These are phyloP conservation scores for Ascoidea rubescens DNA, from an alignment of 805 yeast species.

Conservation along the genomic window DNA sequence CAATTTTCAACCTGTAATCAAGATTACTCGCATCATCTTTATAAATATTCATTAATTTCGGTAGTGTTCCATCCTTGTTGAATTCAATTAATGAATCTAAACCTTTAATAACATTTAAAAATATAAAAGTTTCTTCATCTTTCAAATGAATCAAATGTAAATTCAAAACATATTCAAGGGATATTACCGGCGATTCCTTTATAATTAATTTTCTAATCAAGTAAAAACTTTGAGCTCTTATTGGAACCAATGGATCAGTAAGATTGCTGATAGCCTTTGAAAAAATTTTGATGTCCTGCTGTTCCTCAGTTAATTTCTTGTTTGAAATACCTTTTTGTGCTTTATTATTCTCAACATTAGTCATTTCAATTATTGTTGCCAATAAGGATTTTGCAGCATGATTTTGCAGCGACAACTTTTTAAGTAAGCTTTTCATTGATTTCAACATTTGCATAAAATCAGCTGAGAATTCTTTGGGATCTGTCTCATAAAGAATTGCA, in stretches of 20 bases:
- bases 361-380: constrained; percentile 1
- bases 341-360: constrained; percentile 5
- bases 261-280: constrained; percentile 52
- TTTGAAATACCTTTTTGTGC: no score
- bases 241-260: constrained; percentile 69
- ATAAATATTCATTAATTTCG: constrained; percentile 26
- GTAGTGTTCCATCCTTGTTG: constrained; percentile 24
- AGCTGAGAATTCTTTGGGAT: constrained; percentile 8
- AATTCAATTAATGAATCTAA: constrained; percentile 43
- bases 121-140: constrained; percentile 79
- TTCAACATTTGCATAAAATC: background rate
- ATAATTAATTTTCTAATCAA: constrained; percentile 42
- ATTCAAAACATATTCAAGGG: constrained; percentile 38
- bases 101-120: constrained; percentile 73
- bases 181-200: constrained; percentile 34
- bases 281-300: constrained; percentile 26
- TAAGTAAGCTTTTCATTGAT: background rate
- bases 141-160: constrained; percentile 51
- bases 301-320: constrained; percentile 8
- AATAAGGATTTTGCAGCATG: background rate
- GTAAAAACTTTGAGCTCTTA: constrained; percentile 75
- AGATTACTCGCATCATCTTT: constrained; percentile 21
- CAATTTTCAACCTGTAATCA: constrained; percentile 65
- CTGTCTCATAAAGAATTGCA: constrained; percentile 21
- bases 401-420: no score